Base-by-base conservation (phyloP, 345 rosid species). In the Turnera subulata region DNA sequence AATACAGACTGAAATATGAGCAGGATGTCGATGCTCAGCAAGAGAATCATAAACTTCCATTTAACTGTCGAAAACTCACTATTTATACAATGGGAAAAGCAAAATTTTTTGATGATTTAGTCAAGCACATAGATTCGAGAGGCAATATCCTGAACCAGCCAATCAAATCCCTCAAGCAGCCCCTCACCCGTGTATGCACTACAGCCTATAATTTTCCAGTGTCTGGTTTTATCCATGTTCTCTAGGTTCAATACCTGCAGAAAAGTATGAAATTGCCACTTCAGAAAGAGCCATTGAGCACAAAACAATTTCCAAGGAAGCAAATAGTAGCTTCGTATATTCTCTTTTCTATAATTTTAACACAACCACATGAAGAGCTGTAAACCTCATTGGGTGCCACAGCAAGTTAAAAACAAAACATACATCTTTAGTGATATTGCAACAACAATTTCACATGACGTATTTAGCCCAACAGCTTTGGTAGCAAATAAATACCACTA, bases 141-240 rank as follows among this genome's bases (percentile, higher is more conserved):
- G 55, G 93, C 98, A 49, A 86, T 77, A 68, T 92, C 98, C 75
- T 91, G 95, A 73, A 89, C 93, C 78, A 89, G 69, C 98, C 98
- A 92, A 79, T 92, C 89, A 44, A 89, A 89, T 51, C 86, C 95
- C 59, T 84, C 89, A 39, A 89, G 84, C 67, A 92, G 74, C 52
- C 98, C 97, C 48, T 83, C 84, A 58, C 95, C 97, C 0, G 94
- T 89, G 71, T 86, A 80, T 8, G 98, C 95, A 49, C 97, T 86
- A 57, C 97, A 89, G 46, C 97, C 98, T 8, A 80, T 80, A 19
- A 92, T 92, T 43, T 78, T 59, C 98, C 98, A 92, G 59, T 89
- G 96, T 26, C 96, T 68, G 64, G 85, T 84, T 72, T 76, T 80
- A 64, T 89, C 98, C 95, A 89, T 83, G 1, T 79, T 77, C 70